phyloP scores from a whole-genome alignment of 2,329 filamentous ascomycete species.

The Exophiala mesophila region DNA sequence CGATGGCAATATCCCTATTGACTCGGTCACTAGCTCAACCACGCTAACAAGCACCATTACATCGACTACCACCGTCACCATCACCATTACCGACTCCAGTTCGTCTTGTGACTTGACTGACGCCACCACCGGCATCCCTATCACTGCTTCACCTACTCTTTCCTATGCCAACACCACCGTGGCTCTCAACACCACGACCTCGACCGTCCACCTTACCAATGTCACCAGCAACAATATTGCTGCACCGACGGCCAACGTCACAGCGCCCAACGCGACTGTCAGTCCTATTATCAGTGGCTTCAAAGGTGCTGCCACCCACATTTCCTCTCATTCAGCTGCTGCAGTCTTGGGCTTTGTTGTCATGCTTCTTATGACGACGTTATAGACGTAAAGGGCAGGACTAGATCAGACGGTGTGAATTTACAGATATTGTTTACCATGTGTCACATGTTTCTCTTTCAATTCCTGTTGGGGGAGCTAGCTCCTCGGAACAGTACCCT shows the following conservation, averaged over 20 bases:
- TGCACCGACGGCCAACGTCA: conserved; percentile 7
- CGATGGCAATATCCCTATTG: too few relatives aligned
- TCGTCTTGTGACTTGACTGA: conserved; percentile 11
- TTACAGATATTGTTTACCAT: too few relatives aligned
- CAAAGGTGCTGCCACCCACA: conserved; percentile 12
- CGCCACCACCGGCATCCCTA: conserved; percentile 15
- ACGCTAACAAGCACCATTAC: conserved; percentile 15
- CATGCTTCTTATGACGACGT: conserved; percentile 13
- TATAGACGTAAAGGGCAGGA: conserved; percentile 16
- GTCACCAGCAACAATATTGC: conserved; percentile 9
- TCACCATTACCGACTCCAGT: conserved; percentile 12
- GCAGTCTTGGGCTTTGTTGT: conserved; percentile 18
- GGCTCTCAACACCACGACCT: conserved; percentile 21
- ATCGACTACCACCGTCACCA: conserved; percentile 17
- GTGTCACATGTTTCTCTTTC: too few relatives aligned
- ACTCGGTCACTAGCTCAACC: not conserved
- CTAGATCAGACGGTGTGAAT: too few relatives aligned
- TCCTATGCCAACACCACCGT: conserved; percentile 17
- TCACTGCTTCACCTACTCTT: conserved; percentile 11
- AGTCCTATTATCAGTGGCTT: conserved; percentile 18
- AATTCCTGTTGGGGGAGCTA: too few relatives aligned
- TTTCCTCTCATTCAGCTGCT: conserved; percentile 9
- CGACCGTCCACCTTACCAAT: conserved; percentile 17
- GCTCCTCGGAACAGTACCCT: too few relatives aligned
- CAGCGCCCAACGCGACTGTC: conserved; percentile 11